Evolutionary conservation across 495 filamentous ascomycete species (phyloP).

Genomic region (Talaromyces proteolyticus): DNA sequence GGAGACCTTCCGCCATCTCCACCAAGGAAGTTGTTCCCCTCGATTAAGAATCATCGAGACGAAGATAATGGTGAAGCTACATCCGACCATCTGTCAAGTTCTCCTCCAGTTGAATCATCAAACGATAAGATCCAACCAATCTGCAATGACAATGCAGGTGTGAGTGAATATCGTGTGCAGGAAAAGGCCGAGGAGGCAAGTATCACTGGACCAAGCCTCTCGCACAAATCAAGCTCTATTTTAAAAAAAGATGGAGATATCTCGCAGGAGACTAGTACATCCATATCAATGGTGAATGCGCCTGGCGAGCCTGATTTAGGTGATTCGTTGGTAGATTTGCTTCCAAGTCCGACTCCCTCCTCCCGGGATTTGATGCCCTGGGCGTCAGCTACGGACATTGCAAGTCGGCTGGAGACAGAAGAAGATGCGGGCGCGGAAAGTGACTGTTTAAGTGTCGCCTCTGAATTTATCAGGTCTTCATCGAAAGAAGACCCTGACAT

Average conservation of each 20-base stretch:
- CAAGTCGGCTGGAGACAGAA: background rate
- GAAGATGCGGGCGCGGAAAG: no score
- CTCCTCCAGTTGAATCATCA: no score
- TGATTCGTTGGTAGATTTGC: background rate
- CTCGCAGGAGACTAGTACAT: background rate
- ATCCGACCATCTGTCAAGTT: background rate
- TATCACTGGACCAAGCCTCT: no score
- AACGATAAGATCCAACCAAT: no score
- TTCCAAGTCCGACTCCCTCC: slow-evolving; percentile 4
- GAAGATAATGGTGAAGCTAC: background rate
- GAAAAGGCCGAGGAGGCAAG: no score
- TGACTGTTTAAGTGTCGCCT: background rate
- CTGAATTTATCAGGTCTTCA: background rate
- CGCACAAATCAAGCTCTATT: background rate
- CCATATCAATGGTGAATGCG: background rate
- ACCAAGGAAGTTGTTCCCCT: background rate
- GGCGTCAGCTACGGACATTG: background rate
- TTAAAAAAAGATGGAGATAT: background rate
- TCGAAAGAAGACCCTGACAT: background rate
- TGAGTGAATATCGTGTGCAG: no score
- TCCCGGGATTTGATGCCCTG: slow-evolving; percentile 3
- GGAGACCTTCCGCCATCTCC: background rate
- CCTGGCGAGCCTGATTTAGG: background rate
- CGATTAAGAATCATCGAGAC: background rate
- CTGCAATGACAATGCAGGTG: no score